Evolutionary conservation across 768 basidiomycete species (phyloP), one percentile per base, ranked within the genome.

Genomic region (Leccinum barrowsii): DNA sequence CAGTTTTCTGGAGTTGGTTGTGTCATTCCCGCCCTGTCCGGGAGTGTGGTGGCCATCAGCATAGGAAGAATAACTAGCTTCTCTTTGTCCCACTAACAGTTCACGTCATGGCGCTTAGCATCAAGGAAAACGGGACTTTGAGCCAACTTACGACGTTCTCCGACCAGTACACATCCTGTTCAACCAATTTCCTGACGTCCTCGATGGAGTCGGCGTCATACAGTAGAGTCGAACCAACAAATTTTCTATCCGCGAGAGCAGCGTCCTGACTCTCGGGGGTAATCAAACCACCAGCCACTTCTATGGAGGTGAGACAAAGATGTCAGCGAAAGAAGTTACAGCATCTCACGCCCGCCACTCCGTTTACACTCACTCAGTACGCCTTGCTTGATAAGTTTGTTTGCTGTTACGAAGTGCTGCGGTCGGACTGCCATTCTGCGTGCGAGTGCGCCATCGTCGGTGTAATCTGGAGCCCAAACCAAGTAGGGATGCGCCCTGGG

Each of bases 401-500:
- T 77, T 12, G 81, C 81, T 13, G 59, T 73, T 42, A 74, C 76
- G 7, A 87, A 67, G 68, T 90, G 89, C 40, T 70, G 63, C 4
- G 74, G 62, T 35, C 88, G 76, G 5, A 88, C 83, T 2, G 78
- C 75, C 60, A 86, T 73, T 32, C 88, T 78, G n/a, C 80, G 78
- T 21, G 77, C 77, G 46, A 83, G 78, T 3, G 83, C 80, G 3
- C 79, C 86, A 52, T 78, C 76, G 55, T 86, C 84, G 12, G 81
- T 81, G 64, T 78, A 81, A 67, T 90, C 88, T 2, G 86, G 87
- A 2, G 86, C 85, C 63, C 82, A 88, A 30, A 90, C 82, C 54
- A 86, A 63, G 68, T 63, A 72, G 2, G 63, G 35, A 1, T 52
- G 62, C 2, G 26, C 52, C 37, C 55, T 65, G 15, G 56, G 54